Evolutionary conservation across 768 basidiomycete species (phyloP).

Genomic region (Russula sp.): DNA sequence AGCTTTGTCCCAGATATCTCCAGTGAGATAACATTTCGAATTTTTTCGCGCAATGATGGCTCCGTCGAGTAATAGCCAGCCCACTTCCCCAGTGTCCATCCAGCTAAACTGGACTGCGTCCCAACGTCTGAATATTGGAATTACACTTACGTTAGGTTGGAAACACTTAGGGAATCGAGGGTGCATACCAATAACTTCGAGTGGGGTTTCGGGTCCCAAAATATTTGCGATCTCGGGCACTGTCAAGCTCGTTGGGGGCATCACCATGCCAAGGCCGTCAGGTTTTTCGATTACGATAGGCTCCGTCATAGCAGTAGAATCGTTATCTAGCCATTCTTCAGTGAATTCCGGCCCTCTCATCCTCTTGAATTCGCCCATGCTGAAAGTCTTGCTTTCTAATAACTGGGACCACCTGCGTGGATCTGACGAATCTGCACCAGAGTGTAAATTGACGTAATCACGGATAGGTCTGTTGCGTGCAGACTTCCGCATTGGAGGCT

Average conservation of each 20-base stretch:
- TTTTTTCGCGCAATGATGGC: conserved; percentile 65
- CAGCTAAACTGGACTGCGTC: conserved; percentile 74
- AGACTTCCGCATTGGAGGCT: conserved; percentile 75
- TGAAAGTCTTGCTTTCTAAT: conserved; percentile 59
- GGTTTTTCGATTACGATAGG: conserved; percentile 75
- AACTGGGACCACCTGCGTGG: conserved; percentile 56
- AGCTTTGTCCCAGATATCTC: conserved; percentile 86
- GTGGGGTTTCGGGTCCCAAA: conserved; percentile 67
- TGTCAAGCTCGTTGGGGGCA: conserved; percentile 65
- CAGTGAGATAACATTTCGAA: conserved; percentile 91
- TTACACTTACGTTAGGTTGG: conserved; percentile 1
- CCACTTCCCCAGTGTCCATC: conserved; percentile 91
- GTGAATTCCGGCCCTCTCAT: conserved; percentile 63
- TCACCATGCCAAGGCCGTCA: conserved; percentile 83
- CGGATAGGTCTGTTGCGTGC: conserved; percentile 63
- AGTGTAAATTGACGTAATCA: conserved; percentile 73
- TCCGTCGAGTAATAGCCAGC: conserved; percentile 75
- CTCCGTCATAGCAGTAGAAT: conserved; percentile 68
- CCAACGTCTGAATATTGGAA: conserved; percentile 58
- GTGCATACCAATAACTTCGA: conserved; percentile 85
- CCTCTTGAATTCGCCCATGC: conserved; percentile 53
- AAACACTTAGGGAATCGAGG: neutral
- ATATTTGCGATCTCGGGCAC: conserved; percentile 75
- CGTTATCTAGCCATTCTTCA: conserved; percentile 65
- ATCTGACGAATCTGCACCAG: conserved; percentile 56